Evolutionary conservation across 2,329 filamentous ascomycete genomes (phyloP).

Genomic region (Colletotrichum zoysiae): DNA sequence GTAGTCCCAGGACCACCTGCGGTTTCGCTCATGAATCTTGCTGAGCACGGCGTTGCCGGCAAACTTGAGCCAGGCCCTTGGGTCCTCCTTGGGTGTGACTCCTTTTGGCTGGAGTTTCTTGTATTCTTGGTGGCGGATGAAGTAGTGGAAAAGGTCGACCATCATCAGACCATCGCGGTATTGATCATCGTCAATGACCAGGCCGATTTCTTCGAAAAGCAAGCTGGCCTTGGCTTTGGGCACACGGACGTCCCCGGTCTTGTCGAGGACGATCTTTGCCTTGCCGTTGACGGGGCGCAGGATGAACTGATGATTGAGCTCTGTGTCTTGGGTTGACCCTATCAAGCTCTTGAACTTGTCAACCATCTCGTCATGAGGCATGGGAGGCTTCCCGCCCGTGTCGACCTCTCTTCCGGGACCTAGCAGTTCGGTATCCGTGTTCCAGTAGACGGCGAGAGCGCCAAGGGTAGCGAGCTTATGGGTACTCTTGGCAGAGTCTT

Average conservation of each 20-base stretch:
- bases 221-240: conserved; percentile 92
- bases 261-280: conserved; percentile 94
- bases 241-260: conserved; percentile 82
- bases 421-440: conserved; percentile 89
- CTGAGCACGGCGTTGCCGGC: conserved; percentile 88
- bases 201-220: conserved; percentile 95
- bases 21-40: conserved; percentile 95
- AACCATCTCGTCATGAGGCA: conserved; percentile 82
- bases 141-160: conserved; percentile 98
- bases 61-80: conserved; percentile 91
- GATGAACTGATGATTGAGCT: conserved; percentile 86
- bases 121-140: conserved; percentile 97
- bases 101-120: conserved; percentile 90
- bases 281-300: conserved; percentile 95
- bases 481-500: conserved; percentile 83
- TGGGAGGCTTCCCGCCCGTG: conserved; percentile 68
- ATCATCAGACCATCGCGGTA: conserved; percentile 98
- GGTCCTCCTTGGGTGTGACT: conserved; percentile 86
- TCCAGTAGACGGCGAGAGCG: conserved; percentile 96
- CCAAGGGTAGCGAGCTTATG: conserved; percentile 95
- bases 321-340: conserved; percentile 72
- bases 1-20: conserved; percentile 95
- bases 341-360: conserved; percentile 84
- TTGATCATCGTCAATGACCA: conserved; percentile 97
- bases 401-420: conserved; percentile 83